phyloP scores from a whole-genome alignment of 2,329 filamentous ascomycete genomes.

The Cladosporium colombiae region DNA sequence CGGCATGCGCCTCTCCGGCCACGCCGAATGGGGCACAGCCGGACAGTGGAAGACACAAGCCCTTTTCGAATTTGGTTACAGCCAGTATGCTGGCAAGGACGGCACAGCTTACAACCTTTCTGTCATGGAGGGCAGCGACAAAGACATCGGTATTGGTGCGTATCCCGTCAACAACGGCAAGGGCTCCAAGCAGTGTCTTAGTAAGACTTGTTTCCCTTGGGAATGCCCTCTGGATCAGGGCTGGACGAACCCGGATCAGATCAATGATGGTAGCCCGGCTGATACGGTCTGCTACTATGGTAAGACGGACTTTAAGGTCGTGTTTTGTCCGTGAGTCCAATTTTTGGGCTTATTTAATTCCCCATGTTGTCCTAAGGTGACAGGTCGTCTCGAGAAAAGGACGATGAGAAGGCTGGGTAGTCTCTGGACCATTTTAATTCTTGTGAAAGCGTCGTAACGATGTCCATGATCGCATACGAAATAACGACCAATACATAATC shows the following conservation, averaged over 20 bases:
- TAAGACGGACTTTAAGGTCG: slow-evolving; percentile 33
- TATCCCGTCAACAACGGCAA: slow-evolving; percentile 24
- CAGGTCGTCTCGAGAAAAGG: background rate
- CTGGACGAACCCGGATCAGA: slow-evolving; percentile 33
- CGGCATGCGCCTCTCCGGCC: slow-evolving; percentile 34
- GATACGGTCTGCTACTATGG: slow-evolving; percentile 37
- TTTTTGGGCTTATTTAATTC: background rate
- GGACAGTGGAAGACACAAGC: slow-evolving; percentile 32
- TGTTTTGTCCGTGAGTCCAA: slow-evolving; percentile 28
- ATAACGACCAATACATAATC: background rate
- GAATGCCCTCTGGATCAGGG: slow-evolving; percentile 28
- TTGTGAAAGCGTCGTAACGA: background rate
- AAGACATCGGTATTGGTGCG: slow-evolving; percentile 29
- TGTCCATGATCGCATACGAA: background rate
- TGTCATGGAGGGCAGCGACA: slow-evolving; percentile 32
- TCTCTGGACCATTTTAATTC: too few relatives aligned
- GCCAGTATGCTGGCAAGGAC: slow-evolving; percentile 28
- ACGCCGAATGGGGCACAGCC: slow-evolving; percentile 31
- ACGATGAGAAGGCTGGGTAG: too few relatives aligned
- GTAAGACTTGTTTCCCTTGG: slow-evolving; percentile 32
- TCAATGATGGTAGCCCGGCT: slow-evolving; percentile 29
- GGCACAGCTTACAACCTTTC: slow-evolving; percentile 21
- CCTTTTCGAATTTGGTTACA: slow-evolving; percentile 36
- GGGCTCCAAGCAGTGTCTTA: slow-evolving; percentile 27
- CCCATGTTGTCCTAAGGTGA: background rate